Conservation (phyloP, 495 filamentous ascomycete species). For the Pyrenopolyporus hunteri region DNA sequence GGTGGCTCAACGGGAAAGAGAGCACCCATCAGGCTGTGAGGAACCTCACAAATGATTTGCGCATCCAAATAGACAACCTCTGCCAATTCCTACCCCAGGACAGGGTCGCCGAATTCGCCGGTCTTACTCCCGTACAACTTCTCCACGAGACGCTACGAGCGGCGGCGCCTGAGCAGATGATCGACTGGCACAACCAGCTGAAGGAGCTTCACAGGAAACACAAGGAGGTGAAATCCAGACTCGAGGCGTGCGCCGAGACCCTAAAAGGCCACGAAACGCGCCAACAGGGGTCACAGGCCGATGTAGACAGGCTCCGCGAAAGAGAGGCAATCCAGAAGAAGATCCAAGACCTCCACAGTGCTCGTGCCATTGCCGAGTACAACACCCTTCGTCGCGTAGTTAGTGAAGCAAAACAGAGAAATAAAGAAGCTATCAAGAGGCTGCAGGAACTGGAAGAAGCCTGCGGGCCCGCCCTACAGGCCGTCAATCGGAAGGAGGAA, state of each 20-base stretch:
- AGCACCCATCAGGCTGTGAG: slow-evolving; percentile 64
- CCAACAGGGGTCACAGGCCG: slow-evolving; percentile 77
- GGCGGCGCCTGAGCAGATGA: slow-evolving; percentile 79
- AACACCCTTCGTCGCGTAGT: slow-evolving; percentile 47
- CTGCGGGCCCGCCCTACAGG: slow-evolving; percentile 69
- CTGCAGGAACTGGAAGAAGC: slow-evolving; percentile 63
- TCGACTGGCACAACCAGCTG: slow-evolving; percentile 75
- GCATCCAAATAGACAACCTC: slow-evolving; percentile 95
- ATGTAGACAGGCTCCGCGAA: slow-evolving; percentile 83
- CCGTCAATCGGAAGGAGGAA: slow-evolving; percentile 67
- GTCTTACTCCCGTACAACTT: slow-evolving; percentile 81
- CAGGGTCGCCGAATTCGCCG: slow-evolving; percentile 92
- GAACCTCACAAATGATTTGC: slow-evolving; percentile 67
- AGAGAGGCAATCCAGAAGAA: slow-evolving; percentile 68
- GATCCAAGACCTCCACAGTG: slow-evolving; percentile 68
- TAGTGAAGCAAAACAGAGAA: slow-evolving; percentile 55
- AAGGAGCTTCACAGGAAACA: slow-evolving; percentile 73
- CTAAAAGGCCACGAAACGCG: slow-evolving; percentile 70
- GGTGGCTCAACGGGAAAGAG: slow-evolving; percentile 69
- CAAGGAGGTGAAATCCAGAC: slow-evolving; percentile 64
- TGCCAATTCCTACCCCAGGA: slow-evolving; percentile 99
- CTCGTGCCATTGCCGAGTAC: slow-evolving; percentile 71
- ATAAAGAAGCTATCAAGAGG: slow-evolving; percentile 54
- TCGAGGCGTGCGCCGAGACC: slow-evolving; percentile 63
- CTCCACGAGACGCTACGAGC: slow-evolving; percentile 85